Evolutionary conservation across 2,329 filamentous ascomycete species (phyloP), one percentile per base, ranked within the genome.

Genomic region (Cordyceps tenuipes): DNA sequence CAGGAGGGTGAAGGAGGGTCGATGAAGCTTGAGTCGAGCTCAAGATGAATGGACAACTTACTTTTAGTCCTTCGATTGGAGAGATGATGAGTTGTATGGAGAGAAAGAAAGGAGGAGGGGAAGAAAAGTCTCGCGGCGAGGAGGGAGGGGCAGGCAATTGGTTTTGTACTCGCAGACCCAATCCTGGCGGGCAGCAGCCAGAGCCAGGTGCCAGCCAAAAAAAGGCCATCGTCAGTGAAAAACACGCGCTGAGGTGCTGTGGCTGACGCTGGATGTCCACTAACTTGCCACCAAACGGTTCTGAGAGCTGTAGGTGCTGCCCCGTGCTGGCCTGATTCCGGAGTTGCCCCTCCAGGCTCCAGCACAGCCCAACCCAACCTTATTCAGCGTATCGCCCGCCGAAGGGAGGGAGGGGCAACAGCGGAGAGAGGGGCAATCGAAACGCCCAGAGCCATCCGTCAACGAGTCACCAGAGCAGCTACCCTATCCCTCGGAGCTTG

Each of bases 121-220:
- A 48, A 59, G 48, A 58, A 47, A 48, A 48, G 41, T 49, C 47
- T 43, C 39, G 54, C 44, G 34, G 55, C 26, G 56, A 48, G 52
- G 49, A 61, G 54, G 34, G 60, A 47, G 44, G 60, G 58, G 52
- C 23, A 31, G 52, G 52, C 34, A 60, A 60, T 44, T 52, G 60
- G 54, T 57, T 56, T 61, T 57, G 60, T 56, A 60, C 31, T 53
- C 41, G 21, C 26, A 31, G 55, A 49, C 56, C n/a, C 46, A 31
- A 41, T 50, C 50, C 47, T 47, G 50, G 49, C 49, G 36, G 46
- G 26, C 3, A 48, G 53, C 55, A 41, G 46, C n/a, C 47, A 23
- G 55, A 13, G 29, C 19, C 55, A 41, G 43, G 26, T 5, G 26
- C 44, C 36, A 17, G 46, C 34, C 43, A 10, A 7, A 58, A 50